Evolutionary conservation across 805 yeast species (phyloP).

Genomic region (Yamadazyma tumulicola): DNA sequence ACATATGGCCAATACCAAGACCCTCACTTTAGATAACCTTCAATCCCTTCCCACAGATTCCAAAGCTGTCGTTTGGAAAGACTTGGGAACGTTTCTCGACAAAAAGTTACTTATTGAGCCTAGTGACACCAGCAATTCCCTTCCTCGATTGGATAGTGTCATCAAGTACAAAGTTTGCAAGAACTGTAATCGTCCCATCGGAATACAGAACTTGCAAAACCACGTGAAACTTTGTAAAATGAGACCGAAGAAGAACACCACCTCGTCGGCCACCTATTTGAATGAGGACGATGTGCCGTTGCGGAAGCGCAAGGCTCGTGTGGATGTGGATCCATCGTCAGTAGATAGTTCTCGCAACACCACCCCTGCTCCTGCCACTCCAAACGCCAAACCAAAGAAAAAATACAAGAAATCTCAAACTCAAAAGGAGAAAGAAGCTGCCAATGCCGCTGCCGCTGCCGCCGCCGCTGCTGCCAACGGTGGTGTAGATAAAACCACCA

Average conservation of each 20-base stretch:
- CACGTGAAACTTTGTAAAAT: slow-evolving; percentile 40
- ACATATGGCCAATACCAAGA: too few species aligned
- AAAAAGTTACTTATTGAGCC: slow-evolving; percentile 31
- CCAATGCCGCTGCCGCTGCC: slow-evolving; percentile 45
- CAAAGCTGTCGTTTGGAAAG: slow-evolving; percentile 40
- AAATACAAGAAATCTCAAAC: slow-evolving; percentile 42
- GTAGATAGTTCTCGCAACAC: slow-evolving; percentile 38
- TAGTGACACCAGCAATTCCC: slow-evolving; percentile 3
- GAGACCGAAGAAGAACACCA: slow-evolving; percentile 27
- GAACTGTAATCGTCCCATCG: slow-evolving; percentile 39
- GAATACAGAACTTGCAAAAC: slow-evolving; percentile 26
- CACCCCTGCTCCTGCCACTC: slow-evolving; percentile 34
- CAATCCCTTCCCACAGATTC: slow-evolving; percentile 7
- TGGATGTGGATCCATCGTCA: slow-evolving; percentile 35
- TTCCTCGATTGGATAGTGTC: slow-evolving; percentile 1
- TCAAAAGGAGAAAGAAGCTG: slow-evolving; percentile 45
- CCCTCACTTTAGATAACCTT: slow-evolving; percentile 13
- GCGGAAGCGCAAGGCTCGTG: slow-evolving; percentile 27
- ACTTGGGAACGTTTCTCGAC: slow-evolving; percentile 41
- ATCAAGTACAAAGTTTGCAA: slow-evolving; percentile 34
- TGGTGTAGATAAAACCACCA: slow-evolving; percentile 14
- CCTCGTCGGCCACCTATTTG: background rate
- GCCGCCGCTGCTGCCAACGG: slow-evolving; percentile 29
- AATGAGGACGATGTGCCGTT: slow-evolving; percentile 11
- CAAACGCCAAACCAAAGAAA: slow-evolving; percentile 33